phyloP scores from a whole-genome alignment of 805 yeast species.

The Teunomyces stri region DNA sequence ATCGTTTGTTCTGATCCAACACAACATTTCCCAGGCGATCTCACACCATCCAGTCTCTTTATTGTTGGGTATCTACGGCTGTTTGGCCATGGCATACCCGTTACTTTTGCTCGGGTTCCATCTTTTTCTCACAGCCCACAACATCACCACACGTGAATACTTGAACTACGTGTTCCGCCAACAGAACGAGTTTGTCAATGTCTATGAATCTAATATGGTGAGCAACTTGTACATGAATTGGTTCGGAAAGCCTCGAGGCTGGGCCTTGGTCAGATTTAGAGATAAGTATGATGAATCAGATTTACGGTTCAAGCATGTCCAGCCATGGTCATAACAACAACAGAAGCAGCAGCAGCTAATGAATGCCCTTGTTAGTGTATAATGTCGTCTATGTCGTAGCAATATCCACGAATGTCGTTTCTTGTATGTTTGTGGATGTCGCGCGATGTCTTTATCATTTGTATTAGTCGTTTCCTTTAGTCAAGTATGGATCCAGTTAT shows the following conservation, averaged over 20 bases:
- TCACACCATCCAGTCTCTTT: conserved; percentile 36
- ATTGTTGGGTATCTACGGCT: conserved; percentile 50
- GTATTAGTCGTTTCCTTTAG: too few relatives aligned
- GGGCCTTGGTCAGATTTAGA: conserved; percentile 16
- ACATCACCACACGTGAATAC: conserved; percentile 73
- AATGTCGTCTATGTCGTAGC: too few relatives aligned
- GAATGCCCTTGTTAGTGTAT: too few relatives aligned
- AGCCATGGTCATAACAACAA: conserved; percentile 14
- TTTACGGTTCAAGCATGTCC: conserved; percentile 22
- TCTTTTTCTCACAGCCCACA: conserved; percentile 49
- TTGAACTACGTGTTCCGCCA: conserved; percentile 44
- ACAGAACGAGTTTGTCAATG: conserved; percentile 30
- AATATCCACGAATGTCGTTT: too few relatives aligned
- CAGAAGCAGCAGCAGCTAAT: too few relatives aligned
- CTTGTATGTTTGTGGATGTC: too few relatives aligned
- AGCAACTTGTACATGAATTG: conserved; percentile 35
- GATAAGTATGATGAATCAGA: conserved; percentile 22
- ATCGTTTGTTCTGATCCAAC: conserved; percentile 21
- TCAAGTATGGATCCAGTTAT: not conserved
- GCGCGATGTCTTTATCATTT: too few relatives aligned
- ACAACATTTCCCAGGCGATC: conserved; percentile 16
- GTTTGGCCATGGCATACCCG: conserved; percentile 54
- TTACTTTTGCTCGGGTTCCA: conserved; percentile 52
- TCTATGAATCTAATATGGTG: conserved; percentile 21
- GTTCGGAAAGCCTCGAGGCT: conserved; percentile 33